These are phyloP conservation scores for Cystofilobasidium capitatum DNA, from an alignment of 768 basidiomycete genomes.

Conservation along the genomic window DNA sequence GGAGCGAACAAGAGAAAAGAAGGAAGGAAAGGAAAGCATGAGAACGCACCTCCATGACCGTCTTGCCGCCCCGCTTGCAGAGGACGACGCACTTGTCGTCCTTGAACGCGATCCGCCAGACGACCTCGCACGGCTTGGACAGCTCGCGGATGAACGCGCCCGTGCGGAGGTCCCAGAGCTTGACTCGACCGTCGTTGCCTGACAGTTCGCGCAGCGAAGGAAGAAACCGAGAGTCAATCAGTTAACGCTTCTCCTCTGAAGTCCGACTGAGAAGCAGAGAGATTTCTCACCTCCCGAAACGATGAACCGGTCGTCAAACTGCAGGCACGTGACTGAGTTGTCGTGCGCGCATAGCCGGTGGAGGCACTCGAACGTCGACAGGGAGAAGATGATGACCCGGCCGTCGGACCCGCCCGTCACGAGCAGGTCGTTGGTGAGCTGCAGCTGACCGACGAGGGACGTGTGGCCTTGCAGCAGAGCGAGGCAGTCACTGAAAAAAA, in stretches of 20 bases:
- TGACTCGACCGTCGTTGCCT: conserved; percentile 38
- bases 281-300: conserved; percentile 41
- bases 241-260: no score
- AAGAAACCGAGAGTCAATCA: background rate
- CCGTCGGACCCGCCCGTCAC: conserved; percentile 84
- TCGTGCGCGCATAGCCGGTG: conserved; percentile 75
- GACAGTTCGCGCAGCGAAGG: conserved; percentile 47
- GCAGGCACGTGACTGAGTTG: conserved; percentile 71
- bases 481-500: conserved; percentile 53
- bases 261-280: background rate
- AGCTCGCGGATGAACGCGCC: conserved; percentile 67
- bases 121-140: conserved; percentile 60
- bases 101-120: conserved; percentile 72
- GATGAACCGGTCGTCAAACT: conserved; percentile 72
- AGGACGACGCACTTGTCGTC: conserved; percentile 66
- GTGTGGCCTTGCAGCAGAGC: conserved; percentile 86
- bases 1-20: no score
- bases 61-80: conserved; percentile 69
- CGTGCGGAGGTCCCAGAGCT: conserved; percentile 45
- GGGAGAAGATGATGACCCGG: conserved; percentile 62
- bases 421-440: conserved; percentile 58
- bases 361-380: conserved; percentile 40
- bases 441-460: conserved; percentile 81
- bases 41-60: conserved; percentile 62
- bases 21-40: background rate